Evolutionary conservation across 1,284 basidiomycete species (phyloP), one percentile per base, ranked within the genome.

Genomic region (Inonotus obliquus): DNA sequence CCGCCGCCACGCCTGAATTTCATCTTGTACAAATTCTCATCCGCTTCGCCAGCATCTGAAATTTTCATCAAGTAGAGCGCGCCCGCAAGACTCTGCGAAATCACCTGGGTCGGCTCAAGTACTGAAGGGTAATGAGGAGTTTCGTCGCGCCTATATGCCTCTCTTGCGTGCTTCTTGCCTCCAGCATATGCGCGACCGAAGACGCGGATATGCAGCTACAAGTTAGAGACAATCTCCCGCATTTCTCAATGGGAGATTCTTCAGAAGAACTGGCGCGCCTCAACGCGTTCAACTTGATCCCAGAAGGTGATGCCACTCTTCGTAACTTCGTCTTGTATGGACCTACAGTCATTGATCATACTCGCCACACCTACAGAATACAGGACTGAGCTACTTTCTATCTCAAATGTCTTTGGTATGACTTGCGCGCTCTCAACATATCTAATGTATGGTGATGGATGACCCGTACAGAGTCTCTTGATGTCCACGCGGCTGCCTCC

Each of bases 331-430:
- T 25, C 5, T 10, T 4, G 27, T 49, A 25, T 19, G n/a, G 10
- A 25, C 48, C 14, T 23, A 11, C 48, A 7, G 7, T 25, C 48
- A 9, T 9, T n/a, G 21, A 45, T 9, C 48, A 5, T 23, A 14
- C 23, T 11, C 11, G 54, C 37, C 57, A 27, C 29, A 35, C n/a
- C 29, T 58, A 13, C 38, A 60, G 59, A 60, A 21, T 47, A 41
- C 25, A 60, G 27, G 25, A 21, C 4, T 2, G 59, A 54, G 23
- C 39, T 60, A 17, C 37, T 53, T 23, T 60, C 59, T 14, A 6
- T 60, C 2, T 45, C 41, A 41, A 38, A 47, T 14, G n/a, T 41
- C 6, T 21, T 60, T 14, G 59, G 59, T 60, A 44, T n/a, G 39
- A n/a, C 37, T 45, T 32, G 29, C 1, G n/a, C 4, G 3, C 11